These are phyloP conservation scores for Chaetomium strumarium DNA, from an alignment of 2,329 filamentous ascomycete genomes.

Conservation along the genomic window DNA sequence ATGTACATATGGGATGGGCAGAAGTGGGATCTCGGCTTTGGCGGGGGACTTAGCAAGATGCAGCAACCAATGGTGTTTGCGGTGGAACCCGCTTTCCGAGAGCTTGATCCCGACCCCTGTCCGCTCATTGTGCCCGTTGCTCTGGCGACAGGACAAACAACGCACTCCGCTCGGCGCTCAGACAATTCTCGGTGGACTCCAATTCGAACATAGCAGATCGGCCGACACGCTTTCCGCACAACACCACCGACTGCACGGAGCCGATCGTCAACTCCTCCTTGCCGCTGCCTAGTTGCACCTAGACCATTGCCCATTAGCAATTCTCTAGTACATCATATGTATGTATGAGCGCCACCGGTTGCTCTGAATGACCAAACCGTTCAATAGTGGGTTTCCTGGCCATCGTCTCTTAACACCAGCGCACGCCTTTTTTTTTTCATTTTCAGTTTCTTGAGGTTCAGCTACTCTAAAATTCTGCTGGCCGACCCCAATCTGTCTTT, in stretches of 20 bases:
- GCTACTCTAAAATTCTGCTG: too few species aligned
- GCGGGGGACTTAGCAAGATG: conserved; percentile 7
- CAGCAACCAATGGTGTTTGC: conserved; percentile 9
- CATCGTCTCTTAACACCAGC: too few species aligned
- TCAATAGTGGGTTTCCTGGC: neutral
- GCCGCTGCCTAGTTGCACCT: neutral
- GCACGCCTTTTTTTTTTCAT: too few species aligned
- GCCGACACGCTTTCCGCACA: conserved; percentile 8
- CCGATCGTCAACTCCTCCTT: neutral
- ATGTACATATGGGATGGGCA: neutral
- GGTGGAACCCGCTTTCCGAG: neutral
- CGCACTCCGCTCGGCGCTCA: neutral
- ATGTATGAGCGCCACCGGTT: neutral
- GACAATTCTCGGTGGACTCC: conserved; percentile 10
- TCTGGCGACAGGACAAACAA: conserved; percentile 18
- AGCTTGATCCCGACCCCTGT: conserved; percentile 16
- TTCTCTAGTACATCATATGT: neutral
- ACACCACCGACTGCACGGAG: conserved; percentile 3
- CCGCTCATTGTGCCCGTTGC: conserved; percentile 13
- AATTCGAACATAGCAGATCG: conserved; percentile 15
- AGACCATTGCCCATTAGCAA: neutral
- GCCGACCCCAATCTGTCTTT: neutral
- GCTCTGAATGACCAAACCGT: neutral
- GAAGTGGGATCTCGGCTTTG: conserved; percentile 14
- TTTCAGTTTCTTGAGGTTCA: too few species aligned